A percentile compares a stretch with the other conserved stretches of the same genome.
Evolutionary conservation across 73 alveolate species (phyloP).

Genomic region (Symbiodinium natans): DNA sequence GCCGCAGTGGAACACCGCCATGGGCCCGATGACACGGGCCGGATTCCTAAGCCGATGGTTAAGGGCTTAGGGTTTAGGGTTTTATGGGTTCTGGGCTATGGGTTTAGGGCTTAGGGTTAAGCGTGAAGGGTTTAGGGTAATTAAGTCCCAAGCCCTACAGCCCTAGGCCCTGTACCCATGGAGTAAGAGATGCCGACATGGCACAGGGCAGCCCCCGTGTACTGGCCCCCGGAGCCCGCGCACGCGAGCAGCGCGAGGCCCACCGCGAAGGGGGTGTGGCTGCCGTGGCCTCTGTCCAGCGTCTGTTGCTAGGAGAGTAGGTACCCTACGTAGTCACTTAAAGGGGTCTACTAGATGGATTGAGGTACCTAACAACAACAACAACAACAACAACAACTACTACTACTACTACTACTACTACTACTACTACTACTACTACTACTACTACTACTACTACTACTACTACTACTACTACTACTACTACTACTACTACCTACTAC

Average conservation of each 20-base stretch:
- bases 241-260: slow-evolving; percentile 29
- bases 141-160: no score
- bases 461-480: background rate
- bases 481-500: no score
- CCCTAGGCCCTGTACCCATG: background rate
- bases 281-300: background rate
- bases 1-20: slow-evolving; percentile 14
- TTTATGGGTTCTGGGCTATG: background rate
- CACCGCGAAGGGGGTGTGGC: slow-evolving; percentile 45
- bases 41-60: background rate
- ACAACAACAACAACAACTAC: slow-evolving; percentile 7
- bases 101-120: background rate
- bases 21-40: slow-evolving; percentile 47
- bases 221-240: slow-evolving; percentile 44
- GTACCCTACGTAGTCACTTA: no score
- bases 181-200: background rate
- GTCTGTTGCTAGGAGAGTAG: no score
- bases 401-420: background rate
- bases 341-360: no score
- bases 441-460: slow-evolving; percentile 2
- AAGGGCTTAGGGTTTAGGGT: background rate
- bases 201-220: slow-evolving; percentile 4
- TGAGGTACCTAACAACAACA: no score
- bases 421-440: slow-evolving; percentile 2
- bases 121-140: background rate